Conservation (phyloP, 768 basidiomycete genomes). For the Lentinula sp. region DNA sequence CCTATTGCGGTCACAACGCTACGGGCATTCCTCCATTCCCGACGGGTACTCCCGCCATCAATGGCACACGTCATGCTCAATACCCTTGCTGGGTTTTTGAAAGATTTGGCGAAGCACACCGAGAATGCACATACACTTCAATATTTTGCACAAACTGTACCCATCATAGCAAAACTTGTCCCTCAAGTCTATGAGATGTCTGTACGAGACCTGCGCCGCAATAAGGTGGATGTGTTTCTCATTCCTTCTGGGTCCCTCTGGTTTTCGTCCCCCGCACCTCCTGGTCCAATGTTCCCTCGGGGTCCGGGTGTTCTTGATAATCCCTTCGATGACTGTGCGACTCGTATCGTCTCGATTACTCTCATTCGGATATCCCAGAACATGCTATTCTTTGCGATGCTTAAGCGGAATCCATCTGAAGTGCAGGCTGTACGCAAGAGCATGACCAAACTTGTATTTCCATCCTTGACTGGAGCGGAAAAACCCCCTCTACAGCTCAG, state of each 20-base stretch:
- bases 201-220: slow-evolving; percentile 63
- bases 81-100: slow-evolving; percentile 63
- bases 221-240: slow-evolving; percentile 64
- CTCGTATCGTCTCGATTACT: slow-evolving; percentile 45
- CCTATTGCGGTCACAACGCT: slow-evolving; percentile 44
- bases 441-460: slow-evolving; percentile 55
- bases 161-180: slow-evolving; percentile 53
- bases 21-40: slow-evolving; percentile 50
- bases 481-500: slow-evolving; percentile 31
- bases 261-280: slow-evolving; percentile 53
- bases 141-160: slow-evolving; percentile 48
- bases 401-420: slow-evolving; percentile 63
- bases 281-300: slow-evolving; percentile 58
- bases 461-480: slow-evolving; percentile 29
- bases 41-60: slow-evolving; percentile 51
- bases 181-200: slow-evolving; percentile 68
- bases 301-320: slow-evolving; percentile 26
- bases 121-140: slow-evolving; percentile 38
- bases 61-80: slow-evolving; percentile 67
- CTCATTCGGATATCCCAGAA: slow-evolving; percentile 71
- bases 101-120: slow-evolving; percentile 38
- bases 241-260: slow-evolving; percentile 68
- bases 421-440: slow-evolving; percentile 62
- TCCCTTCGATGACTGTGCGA: slow-evolving; percentile 31
- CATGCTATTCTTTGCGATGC: slow-evolving; percentile 55